Evolutionary conservation across 2,329 filamentous ascomycete species (phyloP).

Genomic region (Talaromyces pinophilus): DNA sequence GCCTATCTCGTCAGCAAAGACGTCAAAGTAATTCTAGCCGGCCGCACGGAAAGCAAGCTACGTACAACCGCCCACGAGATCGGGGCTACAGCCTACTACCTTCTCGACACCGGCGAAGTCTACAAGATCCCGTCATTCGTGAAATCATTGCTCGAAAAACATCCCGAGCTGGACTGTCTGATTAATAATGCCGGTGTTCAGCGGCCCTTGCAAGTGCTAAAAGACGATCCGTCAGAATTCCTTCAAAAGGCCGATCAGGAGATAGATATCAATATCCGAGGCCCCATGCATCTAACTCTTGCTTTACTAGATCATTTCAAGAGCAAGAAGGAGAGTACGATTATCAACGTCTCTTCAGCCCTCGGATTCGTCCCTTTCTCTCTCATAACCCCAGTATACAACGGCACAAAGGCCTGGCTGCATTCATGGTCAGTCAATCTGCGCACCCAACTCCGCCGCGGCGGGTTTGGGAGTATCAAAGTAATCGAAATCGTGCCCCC

Average conservation of each 20-base stretch:
- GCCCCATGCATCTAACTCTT: constrained; percentile 7
- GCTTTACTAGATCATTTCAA: constrained; percentile 8
- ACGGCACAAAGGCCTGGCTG: constrained; percentile 14
- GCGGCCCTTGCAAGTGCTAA: constrained; percentile 8
- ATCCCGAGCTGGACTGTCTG: constrained; percentile 6
- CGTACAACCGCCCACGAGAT: not conserved
- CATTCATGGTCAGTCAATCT: constrained; percentile 13
- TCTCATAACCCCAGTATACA: constrained; percentile 2
- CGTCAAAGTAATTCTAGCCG: not conserved
- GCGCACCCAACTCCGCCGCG: constrained; percentile 2
- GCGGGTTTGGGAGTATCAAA: constrained; percentile 1
- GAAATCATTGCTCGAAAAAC: not conserved
- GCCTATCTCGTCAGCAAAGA: not conserved
- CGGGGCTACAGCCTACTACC: not conserved
- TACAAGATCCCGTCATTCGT: not conserved
- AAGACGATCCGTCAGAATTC: not conserved
- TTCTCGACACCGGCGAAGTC: constrained; percentile 2
- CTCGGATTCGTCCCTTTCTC: constrained; percentile 8
- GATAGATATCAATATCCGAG: constrained; percentile 9
- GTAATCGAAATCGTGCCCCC: constrained; percentile 5
- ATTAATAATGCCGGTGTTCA: constrained; percentile 10
- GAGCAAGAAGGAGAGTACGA: not conserved
- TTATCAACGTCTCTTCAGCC: constrained; percentile 9
- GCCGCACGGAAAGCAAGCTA: constrained; percentile 9
- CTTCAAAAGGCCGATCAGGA: constrained; percentile 4